Base-by-base conservation (phyloP, 108 stramenopile species). In the Cyclotella distinguenda region DNA sequence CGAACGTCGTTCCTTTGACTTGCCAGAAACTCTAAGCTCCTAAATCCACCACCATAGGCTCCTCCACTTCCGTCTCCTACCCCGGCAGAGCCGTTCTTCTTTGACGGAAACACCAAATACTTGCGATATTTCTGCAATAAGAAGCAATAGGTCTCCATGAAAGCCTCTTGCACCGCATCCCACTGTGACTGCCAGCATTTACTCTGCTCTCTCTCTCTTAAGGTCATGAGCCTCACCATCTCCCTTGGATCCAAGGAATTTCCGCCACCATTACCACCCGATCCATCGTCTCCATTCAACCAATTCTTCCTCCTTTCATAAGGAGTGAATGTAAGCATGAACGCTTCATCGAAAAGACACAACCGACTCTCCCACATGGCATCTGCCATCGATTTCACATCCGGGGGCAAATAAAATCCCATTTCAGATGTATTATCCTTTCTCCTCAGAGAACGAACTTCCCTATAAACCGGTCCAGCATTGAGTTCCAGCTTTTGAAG, bases 121-220 rank as follows among this genome's bases (percentile, higher is more conserved):
- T 88, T 90, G 30, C 92, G 82, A 67, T 89, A 93, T 39, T 87
- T 89, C n/a, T 82, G 80, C 40, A 93, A 66, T 57, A 93, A 59
- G 50, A 83, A 86, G 23, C 88, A 83, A 68, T 84, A 90, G 2
- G 86, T 84, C 39, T 88, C 86, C 59, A 93, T 59, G 46, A 93
- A 93, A 0, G 83, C 86, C 65, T 91, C 90, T 49, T 91, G 90
- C 5, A 91, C 86, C 0, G 87, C 84, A 67, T 91, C 90, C 90
- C 90, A 91, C 47, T 82, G 68, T 15, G 83, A 83, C 42, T 89
- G 86, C 48, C 77, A 78, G 12, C 85, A 60, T 15, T 80, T 43
- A 12, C 74, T 59, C 40, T 81, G 66, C 66, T 82, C 66, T 62
- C 81, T 80, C 33, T 86, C 81, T 11, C 60, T 60, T 21, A 67